A percentile compares a stretch with the other conserved stretches of the same genome.
These are phyloP conservation scores for Colletotrichum chrysophilum DNA, from an alignment of 2,329 filamentous ascomycete genomes.

Conservation along the genomic window DNA sequence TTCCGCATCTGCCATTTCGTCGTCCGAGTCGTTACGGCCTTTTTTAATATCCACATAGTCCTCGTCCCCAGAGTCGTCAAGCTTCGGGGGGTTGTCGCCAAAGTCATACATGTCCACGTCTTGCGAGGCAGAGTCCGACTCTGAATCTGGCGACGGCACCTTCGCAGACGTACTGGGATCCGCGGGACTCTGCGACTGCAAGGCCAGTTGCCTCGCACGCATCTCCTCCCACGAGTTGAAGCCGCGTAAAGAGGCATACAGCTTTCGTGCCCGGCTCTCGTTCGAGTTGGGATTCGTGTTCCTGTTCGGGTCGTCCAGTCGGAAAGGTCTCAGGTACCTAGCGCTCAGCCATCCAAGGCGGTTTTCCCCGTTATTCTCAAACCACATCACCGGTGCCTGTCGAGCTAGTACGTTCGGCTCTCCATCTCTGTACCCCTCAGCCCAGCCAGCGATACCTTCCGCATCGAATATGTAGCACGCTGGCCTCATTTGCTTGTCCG, in stretches of 20 bases:
- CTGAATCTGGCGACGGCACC: constrained; percentile 5
- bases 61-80: constrained; percentile 15
- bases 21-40: background rate
- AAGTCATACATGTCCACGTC: constrained; percentile 18
- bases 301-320: constrained; percentile 12
- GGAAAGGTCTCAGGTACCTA: background rate
- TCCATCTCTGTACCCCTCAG: constrained; percentile 18
- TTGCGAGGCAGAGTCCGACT: background rate
- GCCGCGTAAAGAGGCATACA: constrained; percentile 8
- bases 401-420: constrained; percentile 13
- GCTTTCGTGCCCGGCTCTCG: background rate
- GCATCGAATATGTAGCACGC: constrained; percentile 18
- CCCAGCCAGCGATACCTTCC: constrained; percentile 22
- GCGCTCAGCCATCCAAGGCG: constrained; percentile 12
- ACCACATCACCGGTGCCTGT: constrained; percentile 24
- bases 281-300: background rate
- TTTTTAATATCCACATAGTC: background rate
- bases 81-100: constrained; percentile 25
- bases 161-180: background rate
- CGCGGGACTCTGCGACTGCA: background rate
- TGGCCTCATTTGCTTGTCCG: background rate
- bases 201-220: background rate
- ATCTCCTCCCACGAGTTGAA: constrained; percentile 17
- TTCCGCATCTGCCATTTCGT: constrained; percentile 2
- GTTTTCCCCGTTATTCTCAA: constrained; percentile 22